A percentile compares a stretch with the other conserved stretches of the same genome.
Conservation (phyloP, 2,329 filamentous ascomycete species). For the Alternaria angustiovoidea region DNA sequence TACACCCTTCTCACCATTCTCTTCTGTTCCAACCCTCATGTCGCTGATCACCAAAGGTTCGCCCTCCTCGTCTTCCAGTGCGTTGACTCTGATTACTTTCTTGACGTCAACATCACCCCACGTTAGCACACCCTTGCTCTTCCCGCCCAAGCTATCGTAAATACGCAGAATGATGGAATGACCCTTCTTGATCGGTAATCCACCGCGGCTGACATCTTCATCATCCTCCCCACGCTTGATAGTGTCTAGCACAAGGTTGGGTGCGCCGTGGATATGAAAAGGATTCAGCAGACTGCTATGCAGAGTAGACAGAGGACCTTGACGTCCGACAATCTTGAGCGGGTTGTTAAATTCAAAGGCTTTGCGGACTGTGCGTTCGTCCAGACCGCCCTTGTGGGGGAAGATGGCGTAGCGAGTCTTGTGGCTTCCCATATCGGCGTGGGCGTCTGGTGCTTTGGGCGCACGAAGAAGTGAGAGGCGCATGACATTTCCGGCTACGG, state of each 20-base stretch:
- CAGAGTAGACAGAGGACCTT: conserved; percentile 42
- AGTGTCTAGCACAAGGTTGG: conserved; percentile 81
- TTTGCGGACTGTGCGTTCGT: conserved; percentile 77
- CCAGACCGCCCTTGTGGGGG: conserved; percentile 78
- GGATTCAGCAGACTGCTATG: conserved; percentile 56
- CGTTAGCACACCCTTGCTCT: conserved; percentile 73
- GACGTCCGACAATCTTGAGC: conserved; percentile 62
- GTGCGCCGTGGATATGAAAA: conserved; percentile 70
- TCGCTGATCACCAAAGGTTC: conserved; percentile 55
- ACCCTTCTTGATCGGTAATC: conserved; percentile 70
- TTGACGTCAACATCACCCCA: conserved; percentile 73
- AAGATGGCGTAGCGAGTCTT: conserved; percentile 89
- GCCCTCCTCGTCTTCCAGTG: conserved; percentile 87
- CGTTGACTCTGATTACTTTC: conserved; percentile 81
- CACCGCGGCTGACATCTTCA: conserved; percentile 61
- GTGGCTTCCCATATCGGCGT: conserved; percentile 93
- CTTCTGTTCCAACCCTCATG: conserved; percentile 60
- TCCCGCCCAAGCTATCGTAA: conserved; percentile 89
- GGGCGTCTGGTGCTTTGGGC: conserved; percentile 89
- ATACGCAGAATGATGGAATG: conserved; percentile 83
- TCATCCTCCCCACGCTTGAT: conserved; percentile 82
- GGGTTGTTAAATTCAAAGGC: conserved; percentile 93
- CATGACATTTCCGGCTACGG: conserved; percentile 88
- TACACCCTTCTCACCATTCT: conserved; percentile 58
- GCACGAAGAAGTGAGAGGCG: conserved; percentile 84